A percentile compares a stretch with the other conserved stretches of the same genome.
These are phyloP conservation scores for Candida silvicultrix DNA, from an alignment of 805 yeast genomes.

Conservation along the genomic window DNA sequence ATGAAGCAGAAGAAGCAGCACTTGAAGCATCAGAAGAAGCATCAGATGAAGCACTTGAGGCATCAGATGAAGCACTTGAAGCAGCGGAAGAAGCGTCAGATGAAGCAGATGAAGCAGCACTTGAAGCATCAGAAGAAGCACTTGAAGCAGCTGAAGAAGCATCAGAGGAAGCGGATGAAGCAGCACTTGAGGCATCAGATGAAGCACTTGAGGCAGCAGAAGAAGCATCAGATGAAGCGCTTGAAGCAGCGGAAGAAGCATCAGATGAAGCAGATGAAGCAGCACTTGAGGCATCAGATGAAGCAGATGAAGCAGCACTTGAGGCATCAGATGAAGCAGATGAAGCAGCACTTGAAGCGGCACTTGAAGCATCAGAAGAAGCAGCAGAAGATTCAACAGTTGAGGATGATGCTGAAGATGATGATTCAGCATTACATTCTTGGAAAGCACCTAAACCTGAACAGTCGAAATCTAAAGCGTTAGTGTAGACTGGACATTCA, in stretches of 20 bases:
- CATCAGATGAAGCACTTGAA: slow-evolving; percentile 11
- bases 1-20: slow-evolving; percentile 3
- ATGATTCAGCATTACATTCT: neutral
- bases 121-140: slow-evolving; percentile 11
- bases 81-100: neutral
- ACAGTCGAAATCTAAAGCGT: neutral
- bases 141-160: slow-evolving; percentile 34
- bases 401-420: slow-evolving; percentile 8
- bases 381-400: neutral
- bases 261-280: neutral
- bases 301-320: neutral
- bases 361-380: neutral
- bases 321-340: neutral
- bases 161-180: slow-evolving; percentile 2
- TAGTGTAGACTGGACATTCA: neutral
- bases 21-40: slow-evolving; percentile 2
- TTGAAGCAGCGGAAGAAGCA: slow-evolving; percentile 25
- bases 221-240: neutral
- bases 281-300: slow-evolving; percentile 7
- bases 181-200: slow-evolving; percentile 4
- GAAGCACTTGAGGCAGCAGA: slow-evolving; percentile 1
- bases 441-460: neutral
- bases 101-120: slow-evolving; percentile 6
- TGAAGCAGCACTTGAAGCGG: neutral
- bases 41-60: slow-evolving; percentile 25